Base-by-base conservation (phyloP, 352 stramenopile species). In the Peronospora belbahrii region DNA sequence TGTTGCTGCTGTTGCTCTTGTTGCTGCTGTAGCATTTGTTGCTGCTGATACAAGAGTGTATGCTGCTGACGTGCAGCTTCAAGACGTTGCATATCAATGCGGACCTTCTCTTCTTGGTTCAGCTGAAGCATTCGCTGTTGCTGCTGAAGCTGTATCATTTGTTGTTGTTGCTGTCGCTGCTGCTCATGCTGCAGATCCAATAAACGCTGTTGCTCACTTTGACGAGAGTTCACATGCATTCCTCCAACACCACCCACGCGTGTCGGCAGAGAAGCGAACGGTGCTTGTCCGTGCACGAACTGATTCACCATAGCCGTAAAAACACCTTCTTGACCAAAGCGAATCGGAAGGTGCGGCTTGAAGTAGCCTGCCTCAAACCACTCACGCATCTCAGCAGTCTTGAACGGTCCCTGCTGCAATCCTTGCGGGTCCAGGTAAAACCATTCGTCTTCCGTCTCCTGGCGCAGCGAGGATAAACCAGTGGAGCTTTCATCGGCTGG, bases 341-440 rank as follows among this genome's bases (percentile, higher is more conserved):
- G 76, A 53, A 94, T 91, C 10, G 82, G 82, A n/a, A 94, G 50
- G 44, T 91, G 80, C 8, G 82, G 82, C 47, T 94, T 94, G 17
- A 94, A 94, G 65, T 94, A 94, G 9, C 82, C 82, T 2, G 82
- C 82, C 48, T 94, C 82, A 33, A 91, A 94, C 82, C 82, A 94
- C 46, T 94, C 82, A 4, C 82, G 82, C 82, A 94, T 94, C 28
- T 94, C 82, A 0, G 62, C 63, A 18, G 73, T 88, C 56, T 90
- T 91, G 62, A 94, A 94, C 13, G 79, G 82, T 14, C 82, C 79
- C 52, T 91, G 80, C 42, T 90, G 78, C 17, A 84, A 61, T 11
- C 79, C 82, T 35, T 91, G 82, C 0, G 79, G 82, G 32, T 93
- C 82, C 56, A 94, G 50, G 42, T 94, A 94, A 58, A 87, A 91